These are phyloP conservation scores for Jacaranda copaia DNA, from an alignment of 257 asterid genomes.

Conservation along the genomic window DNA sequence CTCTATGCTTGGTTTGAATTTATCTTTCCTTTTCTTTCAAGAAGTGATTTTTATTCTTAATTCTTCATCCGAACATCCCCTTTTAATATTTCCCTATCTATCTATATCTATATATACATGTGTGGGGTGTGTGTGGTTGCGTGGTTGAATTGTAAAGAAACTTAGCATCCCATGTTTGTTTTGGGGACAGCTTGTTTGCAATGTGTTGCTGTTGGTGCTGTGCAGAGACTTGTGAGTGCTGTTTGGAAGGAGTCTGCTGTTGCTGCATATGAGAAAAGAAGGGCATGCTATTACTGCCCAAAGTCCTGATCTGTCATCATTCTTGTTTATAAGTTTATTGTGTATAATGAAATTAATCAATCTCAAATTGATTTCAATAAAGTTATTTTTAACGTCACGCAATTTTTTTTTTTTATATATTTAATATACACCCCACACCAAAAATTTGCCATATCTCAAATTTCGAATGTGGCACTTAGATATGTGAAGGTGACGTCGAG, in stretches of 20 bases:
- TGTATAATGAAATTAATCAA: background rate
- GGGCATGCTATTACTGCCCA: background rate
- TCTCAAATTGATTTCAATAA: slow-evolving; percentile 2
- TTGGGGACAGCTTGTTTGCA: slow-evolving; percentile 45
- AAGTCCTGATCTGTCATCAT: background rate
- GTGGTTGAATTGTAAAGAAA: too few species aligned
- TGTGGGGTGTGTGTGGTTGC: too few species aligned
- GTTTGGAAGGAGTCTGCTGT: slow-evolving; percentile 51
- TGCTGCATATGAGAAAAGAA: slow-evolving; percentile 39
- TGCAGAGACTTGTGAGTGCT: slow-evolving; percentile 54
- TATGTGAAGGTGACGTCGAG: too few species aligned
- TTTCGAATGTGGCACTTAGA: too few species aligned
- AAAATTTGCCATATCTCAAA: too few species aligned
- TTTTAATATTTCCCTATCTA: too few species aligned
- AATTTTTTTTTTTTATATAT: background rate
- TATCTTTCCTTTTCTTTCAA: background rate
- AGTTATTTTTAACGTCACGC: background rate
- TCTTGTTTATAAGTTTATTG: background rate
- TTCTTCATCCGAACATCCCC: too few species aligned
- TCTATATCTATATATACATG: too few species aligned
- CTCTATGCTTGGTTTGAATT: slow-evolving; percentile 62
- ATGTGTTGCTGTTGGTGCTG: slow-evolving; percentile 73
- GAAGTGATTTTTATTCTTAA: too few species aligned
- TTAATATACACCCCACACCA: too few species aligned
- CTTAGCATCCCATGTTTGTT: background rate